Percentiles rank a stretch among this genome's conserved stretches.
phyloP scores from a whole-genome alignment of 176 grass and related monocot species.

The Ensete ventricosum region DNA sequence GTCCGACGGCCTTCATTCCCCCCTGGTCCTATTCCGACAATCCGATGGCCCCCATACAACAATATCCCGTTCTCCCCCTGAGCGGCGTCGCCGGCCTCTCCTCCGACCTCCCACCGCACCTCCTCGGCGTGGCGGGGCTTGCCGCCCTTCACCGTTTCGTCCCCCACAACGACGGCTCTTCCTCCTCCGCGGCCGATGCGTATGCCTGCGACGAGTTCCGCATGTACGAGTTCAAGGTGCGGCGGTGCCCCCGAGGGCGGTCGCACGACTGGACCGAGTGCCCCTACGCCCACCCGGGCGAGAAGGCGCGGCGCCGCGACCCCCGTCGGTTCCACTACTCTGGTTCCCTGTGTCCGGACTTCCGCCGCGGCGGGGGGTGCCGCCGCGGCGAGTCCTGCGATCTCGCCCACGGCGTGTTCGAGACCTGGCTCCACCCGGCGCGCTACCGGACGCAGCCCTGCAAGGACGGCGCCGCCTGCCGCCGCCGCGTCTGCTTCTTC shows the following conservation, averaged over 20 bases:
- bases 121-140: background rate
- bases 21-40: background rate
- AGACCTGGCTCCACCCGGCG: constrained; percentile 16
- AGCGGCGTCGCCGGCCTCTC: background rate
- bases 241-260: constrained; percentile 19
- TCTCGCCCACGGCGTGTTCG: constrained; percentile 12
- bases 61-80: background rate
- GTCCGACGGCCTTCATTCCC: background rate
- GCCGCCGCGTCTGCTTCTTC: constrained; percentile 14
- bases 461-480: constrained; percentile 14
- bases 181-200: background rate
- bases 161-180: background rate
- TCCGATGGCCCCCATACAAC: background rate
- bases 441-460: constrained; percentile 15
- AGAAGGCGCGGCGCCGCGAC: constrained; percentile 50
- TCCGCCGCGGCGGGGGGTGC: constrained; percentile 6
- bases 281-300: constrained; percentile 48
- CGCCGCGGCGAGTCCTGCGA: constrained; percentile 5
- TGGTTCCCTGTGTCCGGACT: constrained; percentile 30
- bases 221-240: constrained; percentile 57
- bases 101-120: background rate
- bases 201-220: constrained; percentile 36
- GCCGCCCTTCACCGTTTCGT: background rate
- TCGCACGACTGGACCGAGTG: constrained; percentile 41
- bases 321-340: constrained; percentile 27